A percentile compares a stretch with the other conserved stretches of the same genome.
phyloP scores from a whole-genome alignment of 1,284 basidiomycete species.

The Marasmius tenuissimus region DNA sequence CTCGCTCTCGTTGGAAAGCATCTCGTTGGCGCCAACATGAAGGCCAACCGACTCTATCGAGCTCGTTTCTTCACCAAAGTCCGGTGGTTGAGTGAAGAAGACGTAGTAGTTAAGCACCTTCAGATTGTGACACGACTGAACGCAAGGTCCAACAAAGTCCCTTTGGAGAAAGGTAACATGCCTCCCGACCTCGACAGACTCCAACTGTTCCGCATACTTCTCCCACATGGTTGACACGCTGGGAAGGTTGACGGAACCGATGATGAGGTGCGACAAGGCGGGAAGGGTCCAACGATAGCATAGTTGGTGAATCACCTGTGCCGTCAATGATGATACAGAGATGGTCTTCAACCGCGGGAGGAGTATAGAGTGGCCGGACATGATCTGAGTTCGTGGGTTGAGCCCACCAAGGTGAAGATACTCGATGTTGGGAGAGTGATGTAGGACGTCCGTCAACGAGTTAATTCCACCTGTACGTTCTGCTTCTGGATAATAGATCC shows the following conservation, averaged over 20 bases:
- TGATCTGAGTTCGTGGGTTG: slow-evolving; percentile 26
- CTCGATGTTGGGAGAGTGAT: slow-evolving; percentile 50
- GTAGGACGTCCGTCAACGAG: slow-evolving; percentile 52
- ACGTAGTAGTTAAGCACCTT: slow-evolving; percentile 56
- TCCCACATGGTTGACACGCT: slow-evolving; percentile 40
- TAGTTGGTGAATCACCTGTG: slow-evolving; percentile 49
- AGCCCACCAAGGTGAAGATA: slow-evolving; percentile 61
- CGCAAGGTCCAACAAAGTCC: slow-evolving; percentile 46
- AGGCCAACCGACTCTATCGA: slow-evolving; percentile 47
- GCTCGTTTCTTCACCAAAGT: slow-evolving; percentile 26
- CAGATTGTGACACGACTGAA: slow-evolving; percentile 46
- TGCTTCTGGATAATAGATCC: slow-evolving; percentile 63
- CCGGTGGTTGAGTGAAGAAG: slow-evolving; percentile 47
- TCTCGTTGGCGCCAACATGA: slow-evolving; percentile 44
- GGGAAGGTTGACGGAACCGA: slow-evolving; percentile 37
- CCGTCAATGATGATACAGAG: slow-evolving; percentile 48
- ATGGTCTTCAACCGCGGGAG: slow-evolving; percentile 51
- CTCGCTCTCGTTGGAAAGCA: slow-evolving; percentile 31
- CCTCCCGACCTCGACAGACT: slow-evolving; percentile 56
- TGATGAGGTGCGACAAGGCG: slow-evolving; percentile 44
- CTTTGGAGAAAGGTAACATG: slow-evolving; percentile 49
- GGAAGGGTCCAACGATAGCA: slow-evolving; percentile 52
- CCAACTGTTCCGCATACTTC: slow-evolving; percentile 48
- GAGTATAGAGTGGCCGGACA: slow-evolving; percentile 24
- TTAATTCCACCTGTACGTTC: slow-evolving; percentile 67